These are phyloP conservation scores for Thinopyrum elongatum DNA, from an alignment of 176 grass and related monocot species.

Conservation along the genomic window DNA sequence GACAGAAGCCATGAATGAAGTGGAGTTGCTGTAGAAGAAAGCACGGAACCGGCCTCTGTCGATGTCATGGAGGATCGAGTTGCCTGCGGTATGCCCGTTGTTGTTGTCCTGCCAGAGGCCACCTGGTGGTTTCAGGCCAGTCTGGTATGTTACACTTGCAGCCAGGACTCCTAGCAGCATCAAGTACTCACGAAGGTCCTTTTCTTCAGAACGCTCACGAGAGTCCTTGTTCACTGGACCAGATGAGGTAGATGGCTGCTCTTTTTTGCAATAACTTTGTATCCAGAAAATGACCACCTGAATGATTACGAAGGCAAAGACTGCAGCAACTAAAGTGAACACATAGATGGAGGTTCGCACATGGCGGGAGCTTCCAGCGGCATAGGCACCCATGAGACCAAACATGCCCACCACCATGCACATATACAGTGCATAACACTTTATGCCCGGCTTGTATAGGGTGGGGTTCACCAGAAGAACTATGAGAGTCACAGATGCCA, in stretches of 20 bases:
- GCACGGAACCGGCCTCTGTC: not conserved
- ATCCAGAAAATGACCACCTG: not conserved
- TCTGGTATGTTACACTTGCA: constrained; percentile 31
- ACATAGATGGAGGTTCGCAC: not conserved
- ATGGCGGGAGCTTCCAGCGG: not conserved
- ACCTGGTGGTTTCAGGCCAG: constrained; percentile 30
- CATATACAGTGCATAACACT: not conserved
- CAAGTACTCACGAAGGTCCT: not conserved
- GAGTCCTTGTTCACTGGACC: not conserved
- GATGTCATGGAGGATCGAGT: not conserved
- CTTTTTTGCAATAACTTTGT: too few relatives aligned
- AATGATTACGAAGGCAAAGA: not conserved
- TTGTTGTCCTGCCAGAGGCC: constrained; percentile 26
- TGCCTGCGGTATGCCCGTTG: not conserved
- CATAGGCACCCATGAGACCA: not conserved
- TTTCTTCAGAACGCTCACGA: too few relatives aligned
- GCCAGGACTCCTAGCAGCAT: not conserved
- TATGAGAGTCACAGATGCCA: constrained; percentile 11
- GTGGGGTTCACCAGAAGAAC: constrained; percentile 18
- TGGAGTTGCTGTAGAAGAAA: constrained; percentile 39
- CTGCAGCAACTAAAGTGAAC: not conserved
- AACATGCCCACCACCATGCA: not conserved
- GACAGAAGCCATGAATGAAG: constrained; percentile 21
- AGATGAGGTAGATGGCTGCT: not conserved
- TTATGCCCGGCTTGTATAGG: constrained; percentile 11